Evolutionary conservation across 1,139 yeast genomes (phyloP).

Genomic region (Yamadazyma diddensiae): DNA sequence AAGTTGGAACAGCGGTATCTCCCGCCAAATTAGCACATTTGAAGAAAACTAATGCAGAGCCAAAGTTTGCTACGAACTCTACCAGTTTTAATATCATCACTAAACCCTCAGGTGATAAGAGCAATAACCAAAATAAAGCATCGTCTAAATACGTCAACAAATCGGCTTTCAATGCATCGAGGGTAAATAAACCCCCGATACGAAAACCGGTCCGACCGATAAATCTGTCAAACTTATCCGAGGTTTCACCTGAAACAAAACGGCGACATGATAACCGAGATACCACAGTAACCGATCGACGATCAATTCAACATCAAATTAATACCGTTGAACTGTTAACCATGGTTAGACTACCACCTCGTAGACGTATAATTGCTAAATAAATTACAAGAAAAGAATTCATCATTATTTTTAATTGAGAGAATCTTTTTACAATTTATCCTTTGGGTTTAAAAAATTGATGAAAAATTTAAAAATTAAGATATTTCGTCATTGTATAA

Average conservation of each 20-base stretch:
- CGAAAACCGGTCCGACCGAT: too few species aligned
- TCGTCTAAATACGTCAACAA: not conserved
- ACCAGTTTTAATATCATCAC: too few species aligned
- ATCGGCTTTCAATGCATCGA: not conserved
- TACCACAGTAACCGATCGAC: too few species aligned
- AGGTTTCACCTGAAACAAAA: not conserved
- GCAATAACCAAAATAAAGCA: too few species aligned
- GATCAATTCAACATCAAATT: too few species aligned
- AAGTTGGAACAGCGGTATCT: too few species aligned
- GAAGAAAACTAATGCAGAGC: too few species aligned
- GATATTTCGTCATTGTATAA: not conserved
- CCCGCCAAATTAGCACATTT: too few species aligned
- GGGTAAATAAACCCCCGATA: not conserved
- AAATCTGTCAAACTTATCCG: too few species aligned
- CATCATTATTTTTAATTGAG: conserved; percentile 5
- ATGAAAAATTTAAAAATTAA: too few species aligned
- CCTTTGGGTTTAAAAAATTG: not conserved
- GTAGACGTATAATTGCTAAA: conserved; percentile 1
- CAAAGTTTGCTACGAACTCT: too few species aligned
- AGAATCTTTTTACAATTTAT: conserved; percentile 1
- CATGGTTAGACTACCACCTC: conserved; percentile 4
- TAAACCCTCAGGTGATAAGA: too few species aligned
- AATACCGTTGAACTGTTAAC: not conserved
- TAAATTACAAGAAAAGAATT: not conserved
- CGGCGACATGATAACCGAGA: conserved; percentile 1